Base-by-base conservation (phyloP, 2,329 filamentous ascomycete species). In the Fusarium compactum region DNA sequence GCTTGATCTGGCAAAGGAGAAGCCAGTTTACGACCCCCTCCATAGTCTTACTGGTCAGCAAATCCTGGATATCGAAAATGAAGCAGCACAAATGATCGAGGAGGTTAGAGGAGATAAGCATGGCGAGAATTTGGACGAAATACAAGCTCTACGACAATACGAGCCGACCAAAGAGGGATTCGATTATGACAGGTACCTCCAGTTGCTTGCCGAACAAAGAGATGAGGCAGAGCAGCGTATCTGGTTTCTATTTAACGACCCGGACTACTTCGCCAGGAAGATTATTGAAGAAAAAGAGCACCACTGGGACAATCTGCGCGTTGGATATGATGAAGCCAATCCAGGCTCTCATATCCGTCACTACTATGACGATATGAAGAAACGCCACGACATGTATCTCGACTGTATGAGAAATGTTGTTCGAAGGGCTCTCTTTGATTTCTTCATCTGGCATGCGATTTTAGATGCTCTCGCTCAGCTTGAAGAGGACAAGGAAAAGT, bases 201-300 rank as follows among this genome's bases (percentile, higher is more conserved):
- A 12, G 11, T 45, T 48, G 10, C 34, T 70, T 8, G 10, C 8
- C 8, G 25, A 45, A 3, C 72, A 74, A 25, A 50, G n/a, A 25
- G 43, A 53, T 2, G 27, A 45, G 22, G 65, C 72, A 10, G 60
- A 65, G 20, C 46, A 71, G 4, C 70, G 74, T 20, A 30, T 74
- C 40, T 32, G 18, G 9, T 51, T 25, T n/a, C 30, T 74, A 8
- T 74, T 74, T 27, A 45, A 74, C 15, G 58, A 74, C 4, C 72
- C 70, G 6, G 48, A 66, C 12, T 74, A 74, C 43, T 73, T 74
- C 27, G 40, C 45, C 14, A 32, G 67, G 18, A 30, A 25, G 4
- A 29, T 74, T 24, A 24, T 65, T 12, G 72, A 74, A 11, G 65
- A 73, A 50, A 74, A 70, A 29, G 59, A 71, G 8, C 72, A 74